phyloP scores from a whole-genome alignment of 495 filamentous ascomycete genomes.

The Annulohypoxylon nitens region DNA sequence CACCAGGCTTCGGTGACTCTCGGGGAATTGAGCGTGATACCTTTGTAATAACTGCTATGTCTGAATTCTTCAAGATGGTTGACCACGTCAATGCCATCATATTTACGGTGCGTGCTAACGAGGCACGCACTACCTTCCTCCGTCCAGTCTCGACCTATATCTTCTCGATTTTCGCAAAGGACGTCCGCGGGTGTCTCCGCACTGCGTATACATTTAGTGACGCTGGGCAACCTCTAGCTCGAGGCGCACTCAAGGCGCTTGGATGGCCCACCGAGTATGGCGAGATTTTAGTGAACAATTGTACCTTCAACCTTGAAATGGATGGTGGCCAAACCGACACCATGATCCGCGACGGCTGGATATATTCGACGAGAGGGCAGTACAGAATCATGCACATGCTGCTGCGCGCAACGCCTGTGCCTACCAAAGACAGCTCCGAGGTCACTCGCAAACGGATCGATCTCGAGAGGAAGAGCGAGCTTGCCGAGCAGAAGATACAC shows the following conservation, averaged over 20 bases:
- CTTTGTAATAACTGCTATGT: constrained; percentile 15
- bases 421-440: background rate
- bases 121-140: constrained; percentile 24
- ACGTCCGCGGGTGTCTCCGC: constrained; percentile 22
- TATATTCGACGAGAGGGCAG: background rate
- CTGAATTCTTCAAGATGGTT: background rate
- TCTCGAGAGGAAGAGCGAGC: background rate
- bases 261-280: constrained; percentile 19
- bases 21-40: constrained; percentile 24
- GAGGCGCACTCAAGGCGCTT: constrained; percentile 9
- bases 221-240: constrained; percentile 11
- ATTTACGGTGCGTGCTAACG: constrained; percentile 24
- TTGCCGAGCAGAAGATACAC: background rate
- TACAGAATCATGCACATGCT: background rate
- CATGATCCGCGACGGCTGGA: background rate
- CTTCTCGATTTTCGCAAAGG: constrained; percentile 30
- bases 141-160: constrained; percentile 28
- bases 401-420: background rate
- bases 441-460: background rate
- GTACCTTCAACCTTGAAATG: background rate
- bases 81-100: constrained; percentile 32
- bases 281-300: background rate
- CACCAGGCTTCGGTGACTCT: constrained; percentile 23
- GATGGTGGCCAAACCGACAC: background rate
- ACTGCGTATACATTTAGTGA: constrained; percentile 27